Evolutionary conservation across 75 land plant genomes (phyloP), one percentile per base, ranked within the genome.

Genomic region (Azolla pinnata): DNA sequence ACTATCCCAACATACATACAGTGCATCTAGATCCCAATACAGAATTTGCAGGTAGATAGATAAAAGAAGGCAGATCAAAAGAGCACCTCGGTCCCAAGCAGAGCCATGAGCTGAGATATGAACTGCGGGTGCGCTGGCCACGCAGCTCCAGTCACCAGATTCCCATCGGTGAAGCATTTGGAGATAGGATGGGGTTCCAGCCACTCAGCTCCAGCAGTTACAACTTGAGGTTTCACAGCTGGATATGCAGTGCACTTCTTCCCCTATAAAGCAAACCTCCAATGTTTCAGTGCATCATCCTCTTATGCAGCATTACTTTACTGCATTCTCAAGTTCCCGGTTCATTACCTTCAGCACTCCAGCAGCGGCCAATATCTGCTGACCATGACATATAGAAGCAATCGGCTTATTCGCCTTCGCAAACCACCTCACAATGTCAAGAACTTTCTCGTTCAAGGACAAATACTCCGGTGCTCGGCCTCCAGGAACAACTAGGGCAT

Each of bases 71-170:
- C n/a, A n/a, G n/a, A n/a, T 74, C 49, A 82, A 56, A 85, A 85
- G 0, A 60, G 35, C 4, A 85, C 88, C 4, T 56, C 34, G 29
- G 88, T 75, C 12, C 87, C 87, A 24, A 93, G 77, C 24, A 79
- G 56, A 1, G 44, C 73, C 85, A 93, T 85, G 50, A 93, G 68
- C 60, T 89, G 84, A 32, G 96, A 69, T 31, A 93, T 61, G 67
- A 93, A 93, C 74, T 89, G 83, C 7, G 98, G 98, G 54, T 93
- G 98, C 0, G 79, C 98, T 31, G 98, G 98, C 98, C 98, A 93
- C 20, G 98, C 98, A 45, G 98, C 90, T 40, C 82, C 98, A 20
- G 96, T 93, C 2, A 93, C 87, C 62, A 93, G 54, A 47, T 83
- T 79, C 12, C 90, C 96, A 77, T 93, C 96, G 21, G 83, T 86